Evolutionary conservation across 2,329 filamentous ascomycete genomes (phyloP), one percentile per base, ranked within the genome.

Genomic region (Fusarium caatingaense): DNA sequence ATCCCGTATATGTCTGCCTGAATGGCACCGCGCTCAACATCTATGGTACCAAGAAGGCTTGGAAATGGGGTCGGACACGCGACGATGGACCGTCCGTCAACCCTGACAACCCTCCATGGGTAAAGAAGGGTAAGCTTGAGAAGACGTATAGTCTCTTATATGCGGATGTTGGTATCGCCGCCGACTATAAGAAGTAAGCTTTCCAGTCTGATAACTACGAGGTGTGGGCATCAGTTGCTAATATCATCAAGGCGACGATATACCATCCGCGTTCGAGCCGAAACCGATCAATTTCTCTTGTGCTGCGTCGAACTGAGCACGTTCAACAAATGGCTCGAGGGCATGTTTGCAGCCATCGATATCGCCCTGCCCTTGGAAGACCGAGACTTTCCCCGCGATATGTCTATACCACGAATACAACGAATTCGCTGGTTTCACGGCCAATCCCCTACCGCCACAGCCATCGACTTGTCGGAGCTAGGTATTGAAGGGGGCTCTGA

Each of bases 201-300:
- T 42, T 11, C n/a, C 37, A 57, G 13, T 32, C 42, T n/a, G 30
- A 9, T 21, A 11, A 40, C 6, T 23, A 34, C 23, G 16, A 40
- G 37, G n/a, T 11, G 9, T 34, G 23, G 46, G 16, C 30, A 37
- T 25, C 15, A 55, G 46, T 51, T 51, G 53, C 50, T 72, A 56
- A 69, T 55, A 48, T 16, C 20, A 32, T 57, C 4, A 59, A 88
- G 86, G 74, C 85, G 86, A 54, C 85, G 85, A 58, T 90, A 91
- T 76, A 90, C 91, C 15, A 88, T 94, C 64, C 88, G 92, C n/a
- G 76, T 94, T 63, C 86, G 92, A 28, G 86, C 89, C 32, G 92
- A 94, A 78, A 88, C 89, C 3, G 91, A 94, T 71, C 92, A 94
- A 74, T 89, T 94, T 63, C 80, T 94, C 21, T 80, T 94, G 10